Evolutionary conservation across 116 monocot species (phyloP).

Genomic region (Posidonia oceanica): DNA sequence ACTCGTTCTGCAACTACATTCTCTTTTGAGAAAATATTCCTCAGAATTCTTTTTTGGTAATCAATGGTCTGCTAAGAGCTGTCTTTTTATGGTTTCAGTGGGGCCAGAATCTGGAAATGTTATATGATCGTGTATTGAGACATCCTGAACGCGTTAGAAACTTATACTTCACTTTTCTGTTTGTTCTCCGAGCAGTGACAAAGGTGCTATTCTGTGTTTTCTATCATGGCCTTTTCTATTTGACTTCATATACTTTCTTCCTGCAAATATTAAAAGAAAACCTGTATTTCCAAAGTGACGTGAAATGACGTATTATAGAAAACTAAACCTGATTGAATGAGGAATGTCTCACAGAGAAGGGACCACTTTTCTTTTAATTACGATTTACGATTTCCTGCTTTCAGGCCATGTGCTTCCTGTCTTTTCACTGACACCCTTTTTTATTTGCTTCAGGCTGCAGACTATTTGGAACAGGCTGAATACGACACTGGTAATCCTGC

Average conservation of each 20-base stretch:
- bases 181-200: conserved; percentile 94
- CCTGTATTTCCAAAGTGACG: too few relatives aligned
- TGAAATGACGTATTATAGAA: too few relatives aligned
- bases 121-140: conserved; percentile 71
- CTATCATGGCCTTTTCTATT: background rate
- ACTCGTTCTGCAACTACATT: background rate
- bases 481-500: conserved; percentile 63
- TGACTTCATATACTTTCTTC: too few relatives aligned
- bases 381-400: background rate
- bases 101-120: conserved; percentile 71
- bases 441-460: conserved; percentile 48
- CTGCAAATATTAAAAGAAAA: too few relatives aligned
- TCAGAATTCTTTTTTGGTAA: background rate
- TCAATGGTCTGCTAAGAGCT: background rate
- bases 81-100: conserved; percentile 32
- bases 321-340: too few relatives aligned
- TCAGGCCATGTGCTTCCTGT: background rate
- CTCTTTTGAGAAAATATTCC: background rate
- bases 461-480: conserved; percentile 91
- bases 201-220: conserved; percentile 38
- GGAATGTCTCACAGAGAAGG: too few relatives aligned
- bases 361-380: background rate
- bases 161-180: conserved; percentile 84
- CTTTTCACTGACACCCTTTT: background rate
- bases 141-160: conserved; percentile 72